These are phyloP conservation scores for Wallemia hederae DNA, from an alignment of 1,284 basidiomycete species.

Conservation along the genomic window DNA sequence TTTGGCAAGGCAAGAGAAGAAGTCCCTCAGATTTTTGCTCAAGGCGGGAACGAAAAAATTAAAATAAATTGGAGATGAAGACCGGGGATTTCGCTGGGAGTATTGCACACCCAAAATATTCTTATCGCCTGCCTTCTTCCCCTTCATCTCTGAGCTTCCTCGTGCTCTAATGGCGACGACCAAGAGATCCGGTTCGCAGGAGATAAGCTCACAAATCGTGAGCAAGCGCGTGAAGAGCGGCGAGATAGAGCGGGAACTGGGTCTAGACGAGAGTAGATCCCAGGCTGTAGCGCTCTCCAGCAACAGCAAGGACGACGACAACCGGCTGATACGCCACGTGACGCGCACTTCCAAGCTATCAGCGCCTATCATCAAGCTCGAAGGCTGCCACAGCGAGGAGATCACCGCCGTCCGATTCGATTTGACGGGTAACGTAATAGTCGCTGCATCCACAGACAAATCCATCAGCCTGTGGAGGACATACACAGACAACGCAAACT, in stretches of 20 bases:
- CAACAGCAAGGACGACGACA: constrained; percentile 28
- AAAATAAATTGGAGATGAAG: too few species aligned
- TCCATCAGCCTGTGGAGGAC: constrained; percentile 50
- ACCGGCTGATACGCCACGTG: constrained; percentile 41
- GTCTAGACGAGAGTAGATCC: neutral
- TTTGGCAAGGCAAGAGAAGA: neutral
- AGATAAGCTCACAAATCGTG: neutral
- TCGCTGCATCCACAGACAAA: constrained; percentile 48
- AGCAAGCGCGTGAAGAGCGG: neutral
- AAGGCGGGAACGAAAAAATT: neutral
- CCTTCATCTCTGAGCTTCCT: too few species aligned
- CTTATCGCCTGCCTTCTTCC: too few species aligned
- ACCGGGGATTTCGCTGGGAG: too few species aligned
- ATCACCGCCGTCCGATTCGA: constrained; percentile 50
- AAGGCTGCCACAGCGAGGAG: constrained; percentile 47
- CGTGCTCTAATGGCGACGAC: too few species aligned
- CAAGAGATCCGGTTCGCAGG: too few species aligned
- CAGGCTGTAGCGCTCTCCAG: neutral
- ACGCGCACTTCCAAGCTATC: constrained; percentile 46
- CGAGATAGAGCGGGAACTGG: neutral
- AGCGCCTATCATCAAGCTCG: constrained; percentile 46
- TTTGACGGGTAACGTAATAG: constrained; percentile 48
- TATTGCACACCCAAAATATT: too few species aligned
- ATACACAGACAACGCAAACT: constrained; percentile 50
- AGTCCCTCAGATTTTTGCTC: neutral